Evolutionary conservation across 176 grass and related monocot species (phyloP).

Genomic region (Carex kokanica): DNA sequence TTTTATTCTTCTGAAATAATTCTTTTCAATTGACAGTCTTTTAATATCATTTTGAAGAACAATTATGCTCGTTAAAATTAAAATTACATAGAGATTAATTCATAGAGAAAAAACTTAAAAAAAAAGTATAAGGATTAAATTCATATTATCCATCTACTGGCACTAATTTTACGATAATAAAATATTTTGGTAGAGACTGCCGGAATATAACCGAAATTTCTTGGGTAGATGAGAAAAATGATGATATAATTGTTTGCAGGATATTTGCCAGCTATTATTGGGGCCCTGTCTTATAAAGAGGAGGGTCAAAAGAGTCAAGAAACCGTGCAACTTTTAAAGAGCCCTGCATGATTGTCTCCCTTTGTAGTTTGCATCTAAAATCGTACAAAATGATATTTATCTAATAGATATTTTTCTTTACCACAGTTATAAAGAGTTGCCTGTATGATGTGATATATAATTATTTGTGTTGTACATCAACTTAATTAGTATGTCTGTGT

Average conservation of each 20-base stretch:
- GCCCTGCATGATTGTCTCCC: constrained; percentile 8
- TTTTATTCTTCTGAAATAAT: neutral
- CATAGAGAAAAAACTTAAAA: neutral
- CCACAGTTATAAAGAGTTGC: neutral
- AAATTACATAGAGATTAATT: neutral
- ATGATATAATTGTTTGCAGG: neutral
- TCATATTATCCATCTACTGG: neutral
- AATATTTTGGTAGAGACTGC: neutral
- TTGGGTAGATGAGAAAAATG: neutral
- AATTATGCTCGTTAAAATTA: neutral
- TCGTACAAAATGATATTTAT: neutral
- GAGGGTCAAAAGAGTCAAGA: constrained; percentile 20
- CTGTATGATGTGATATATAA: neutral
- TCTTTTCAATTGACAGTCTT: neutral
- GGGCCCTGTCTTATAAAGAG: constrained; percentile 17
- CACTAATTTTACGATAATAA: neutral
- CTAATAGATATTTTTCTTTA: neutral
- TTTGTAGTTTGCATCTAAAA: neutral
- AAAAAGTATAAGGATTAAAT: neutral
- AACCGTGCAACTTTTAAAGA: constrained; percentile 11
- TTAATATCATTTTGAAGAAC: neutral
- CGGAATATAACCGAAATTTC: neutral
- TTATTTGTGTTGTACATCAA: neutral
- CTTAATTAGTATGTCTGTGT: neutral
- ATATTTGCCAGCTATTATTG: constrained; percentile 27